Evolutionary conservation across 495 filamentous ascomycete genomes (phyloP), one percentile per base, ranked within the genome.

Genomic region (Rostrohypoxylon terebratum): DNA sequence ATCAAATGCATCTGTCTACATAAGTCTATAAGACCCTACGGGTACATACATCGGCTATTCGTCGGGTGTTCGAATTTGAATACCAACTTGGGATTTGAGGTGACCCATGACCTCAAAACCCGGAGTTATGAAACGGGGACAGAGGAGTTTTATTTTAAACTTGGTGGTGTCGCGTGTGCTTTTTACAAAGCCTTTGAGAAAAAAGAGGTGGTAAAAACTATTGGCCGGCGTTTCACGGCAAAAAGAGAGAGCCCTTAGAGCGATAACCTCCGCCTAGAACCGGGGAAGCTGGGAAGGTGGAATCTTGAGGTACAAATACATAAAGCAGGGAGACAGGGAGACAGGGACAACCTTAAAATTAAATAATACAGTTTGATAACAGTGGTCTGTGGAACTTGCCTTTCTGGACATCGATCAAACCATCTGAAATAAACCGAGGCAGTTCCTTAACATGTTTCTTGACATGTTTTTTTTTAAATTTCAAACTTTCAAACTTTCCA

Each of bases 111-210:
- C 50, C 50, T 33, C 23, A 25, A 36, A 51, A 28, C n/a, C 45
- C 64, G 64, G 64, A 67, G 63, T 59, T 66, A 58, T 59, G 63
- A 66, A 66, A 50, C 63, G 63, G 63, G 38, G 57, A 66, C 40
- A 23, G 58, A 59, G 66, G 66, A 69, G 48, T 69, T 68, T 68
- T 68, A n/a, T 25, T 1, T 42, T 20, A 28, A 28, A 34, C 51
- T 59, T 25, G 5, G 23, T 18, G 28, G 61, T 68, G 66, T 68
- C 59, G 65, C 65, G 66, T 68, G 59, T 68, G 59, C 38, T 58
- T 34, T 54, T 42, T 42, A 25, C 8, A 57, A 55, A 11, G 28
- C 38, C 3, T 20, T 42, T 38, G 45, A 59, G n/a, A 21, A 51
- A 59, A 25, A 11, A 34, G n/a, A n/a, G n/a, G n/a, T 20, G 23